phyloP scores from a whole-genome alignment of 352 stramenopile genomes.

The Halophytophthora batemanensis region DNA sequence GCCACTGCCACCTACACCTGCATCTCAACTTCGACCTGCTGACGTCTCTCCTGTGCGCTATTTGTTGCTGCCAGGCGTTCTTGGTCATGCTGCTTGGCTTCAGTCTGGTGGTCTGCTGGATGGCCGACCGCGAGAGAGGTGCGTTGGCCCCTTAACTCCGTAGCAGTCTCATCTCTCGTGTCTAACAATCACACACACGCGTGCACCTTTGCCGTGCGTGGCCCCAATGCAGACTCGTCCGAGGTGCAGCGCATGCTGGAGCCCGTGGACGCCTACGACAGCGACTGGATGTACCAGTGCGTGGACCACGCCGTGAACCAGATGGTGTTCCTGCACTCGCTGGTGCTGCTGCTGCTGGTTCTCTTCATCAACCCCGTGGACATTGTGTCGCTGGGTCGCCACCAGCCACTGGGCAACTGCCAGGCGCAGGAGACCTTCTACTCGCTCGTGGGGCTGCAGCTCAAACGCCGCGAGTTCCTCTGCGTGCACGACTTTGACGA shows the following conservation, averaged over 20 bases:
- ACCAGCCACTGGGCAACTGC: constrained; percentile 75
- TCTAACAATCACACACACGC: no score
- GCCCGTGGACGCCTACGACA: constrained; percentile 71
- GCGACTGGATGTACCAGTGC: constrained; percentile 74
- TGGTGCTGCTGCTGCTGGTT: constrained; percentile 55
- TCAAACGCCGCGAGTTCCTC: constrained; percentile 63
- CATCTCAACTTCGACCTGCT: no score
- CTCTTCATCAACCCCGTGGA: constrained; percentile 58
- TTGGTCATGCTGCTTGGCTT: constrained; percentile 46
- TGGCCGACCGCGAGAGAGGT: constrained; percentile 68
- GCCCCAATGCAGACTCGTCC: constrained; percentile 36
- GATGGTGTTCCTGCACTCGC: constrained; percentile 71
- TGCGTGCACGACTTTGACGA: constrained; percentile 82
- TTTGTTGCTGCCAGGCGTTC: constrained; percentile 40
- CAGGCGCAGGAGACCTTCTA: constrained; percentile 52
- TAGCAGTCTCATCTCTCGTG: no score
- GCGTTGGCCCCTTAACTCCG: no score
- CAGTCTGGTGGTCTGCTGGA: constrained; percentile 61
- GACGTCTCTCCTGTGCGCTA: background rate
- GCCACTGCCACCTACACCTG: no score
- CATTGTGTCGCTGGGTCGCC: constrained; percentile 72
- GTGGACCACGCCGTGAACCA: constrained; percentile 82
- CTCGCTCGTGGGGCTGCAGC: constrained; percentile 53
- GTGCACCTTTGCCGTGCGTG: no score
- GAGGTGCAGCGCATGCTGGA: constrained; percentile 52